These are phyloP conservation scores for Ceratocystiopsis brevicomis DNA, from an alignment of 2,329 filamentous ascomycete genomes.

Conservation along the genomic window DNA sequence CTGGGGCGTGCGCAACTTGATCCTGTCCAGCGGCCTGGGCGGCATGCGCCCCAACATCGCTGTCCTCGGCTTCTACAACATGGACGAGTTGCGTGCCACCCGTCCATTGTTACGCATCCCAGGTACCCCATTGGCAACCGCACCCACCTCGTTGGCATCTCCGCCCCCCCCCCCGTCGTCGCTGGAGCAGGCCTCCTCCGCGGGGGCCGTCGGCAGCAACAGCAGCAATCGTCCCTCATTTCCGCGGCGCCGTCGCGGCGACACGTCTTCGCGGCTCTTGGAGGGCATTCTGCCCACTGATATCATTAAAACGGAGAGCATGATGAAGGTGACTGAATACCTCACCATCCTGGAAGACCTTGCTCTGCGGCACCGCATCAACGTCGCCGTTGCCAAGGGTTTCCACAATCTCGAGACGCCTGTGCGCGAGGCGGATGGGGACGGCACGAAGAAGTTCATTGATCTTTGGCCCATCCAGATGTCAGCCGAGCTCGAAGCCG, in stretches of 20 bases:
- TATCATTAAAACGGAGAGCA: conserved; percentile 44
- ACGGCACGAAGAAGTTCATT: conserved; percentile 57
- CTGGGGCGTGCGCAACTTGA: conserved; percentile 71
- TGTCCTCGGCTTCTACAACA: conserved; percentile 60
- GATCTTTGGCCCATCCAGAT: conserved; percentile 89
- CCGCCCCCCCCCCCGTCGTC: conserved; percentile 9
- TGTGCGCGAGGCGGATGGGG: conserved; percentile 26
- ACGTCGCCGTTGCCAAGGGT: conserved; percentile 68
- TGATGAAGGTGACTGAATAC: conserved; percentile 54
- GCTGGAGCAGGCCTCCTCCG: not conserved
- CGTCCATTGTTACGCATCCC: conserved; percentile 37
- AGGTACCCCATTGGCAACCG: conserved; percentile 20
- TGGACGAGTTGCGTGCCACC: conserved; percentile 52
- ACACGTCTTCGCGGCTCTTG: conserved; percentile 36
- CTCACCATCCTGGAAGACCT: conserved; percentile 71
- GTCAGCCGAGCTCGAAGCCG: conserved; percentile 61
- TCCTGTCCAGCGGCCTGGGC: conserved; percentile 62
- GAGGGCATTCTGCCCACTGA: conserved; percentile 49
- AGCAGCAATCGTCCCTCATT: not conserved
- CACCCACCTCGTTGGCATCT: conserved; percentile 4
- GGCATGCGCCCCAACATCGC: conserved; percentile 84
- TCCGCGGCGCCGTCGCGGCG: conserved; percentile 24
- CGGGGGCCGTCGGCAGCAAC: not conserved
- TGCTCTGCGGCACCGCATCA: conserved; percentile 57
- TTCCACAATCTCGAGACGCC: conserved; percentile 63